A percentile compares a stretch with the other conserved stretches of the same genome.
Conservation (phyloP, 345 rosid species). For the Viola odorata region DNA sequence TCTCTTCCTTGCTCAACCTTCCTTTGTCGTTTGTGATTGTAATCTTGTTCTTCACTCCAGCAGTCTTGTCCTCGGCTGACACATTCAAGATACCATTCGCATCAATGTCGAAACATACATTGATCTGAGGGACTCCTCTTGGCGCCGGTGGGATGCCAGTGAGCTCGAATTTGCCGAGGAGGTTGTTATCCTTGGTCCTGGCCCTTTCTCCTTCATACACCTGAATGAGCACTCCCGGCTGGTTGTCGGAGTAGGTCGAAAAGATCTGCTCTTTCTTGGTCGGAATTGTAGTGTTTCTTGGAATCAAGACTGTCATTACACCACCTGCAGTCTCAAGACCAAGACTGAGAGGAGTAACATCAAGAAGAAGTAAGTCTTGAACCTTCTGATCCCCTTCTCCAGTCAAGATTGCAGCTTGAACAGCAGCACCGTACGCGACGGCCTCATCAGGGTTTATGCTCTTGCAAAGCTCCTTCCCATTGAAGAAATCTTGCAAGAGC, state of each 20-base stretch:
- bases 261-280: not conserved
- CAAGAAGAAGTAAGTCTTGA: conserved; percentile 19
- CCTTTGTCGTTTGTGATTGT: not conserved
- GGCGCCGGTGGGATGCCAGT: not conserved
- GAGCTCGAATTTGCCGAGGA: not conserved
- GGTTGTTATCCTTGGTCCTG: not conserved
- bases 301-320: not conserved
- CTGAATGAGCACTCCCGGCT: not conserved
- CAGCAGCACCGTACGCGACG: conserved; percentile 19
- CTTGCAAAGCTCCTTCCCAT: conserved; percentile 18
- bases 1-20: not conserved
- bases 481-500: conserved; percentile 19
- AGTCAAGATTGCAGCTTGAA: conserved; percentile 14
- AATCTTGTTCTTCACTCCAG: not conserved
- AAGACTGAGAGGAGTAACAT: conserved; percentile 15
- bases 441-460: conserved; percentile 21
- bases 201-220: not conserved
- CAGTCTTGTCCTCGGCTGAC: not conserved
- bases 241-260: not conserved
- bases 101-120: too few relatives aligned
- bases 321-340: not conserved
- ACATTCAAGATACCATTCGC: not conserved
- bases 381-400: conserved; percentile 17
- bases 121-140: not conserved
- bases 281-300: not conserved